Evolutionary conservation across 2,329 filamentous ascomycete species (phyloP).

Genomic region (Colletotrichum australisinense): DNA sequence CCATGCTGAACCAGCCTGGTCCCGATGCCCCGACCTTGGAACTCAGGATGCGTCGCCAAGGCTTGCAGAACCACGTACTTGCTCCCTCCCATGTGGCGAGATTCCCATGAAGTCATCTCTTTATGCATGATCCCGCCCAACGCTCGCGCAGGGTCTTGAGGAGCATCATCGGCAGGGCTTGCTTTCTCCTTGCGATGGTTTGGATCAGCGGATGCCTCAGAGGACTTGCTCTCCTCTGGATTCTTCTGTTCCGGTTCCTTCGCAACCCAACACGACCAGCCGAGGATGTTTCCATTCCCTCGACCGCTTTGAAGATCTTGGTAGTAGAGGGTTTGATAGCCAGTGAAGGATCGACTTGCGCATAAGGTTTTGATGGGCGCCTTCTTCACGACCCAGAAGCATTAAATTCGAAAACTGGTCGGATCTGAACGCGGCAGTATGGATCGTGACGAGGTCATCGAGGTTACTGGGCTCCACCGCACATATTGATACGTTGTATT

Average conservation of each 20-base stretch:
- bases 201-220: background rate
- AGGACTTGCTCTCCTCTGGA: background rate
- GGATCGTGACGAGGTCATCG: background rate
- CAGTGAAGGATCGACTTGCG: slow-evolving; percentile 1
- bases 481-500: background rate
- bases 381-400: slow-evolving; percentile 7
- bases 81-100: background rate
- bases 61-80: slow-evolving; percentile 13
- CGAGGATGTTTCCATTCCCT: background rate
- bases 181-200: background rate
- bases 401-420: slow-evolving; percentile 29
- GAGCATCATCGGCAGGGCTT: too few species aligned
- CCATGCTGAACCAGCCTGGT: background rate
- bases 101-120: slow-evolving; percentile 13
- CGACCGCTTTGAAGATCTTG: slow-evolving; percentile 5
- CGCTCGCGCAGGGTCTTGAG: background rate
- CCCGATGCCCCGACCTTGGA: slow-evolving; percentile 7
- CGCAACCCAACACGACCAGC: slow-evolving; percentile 15
- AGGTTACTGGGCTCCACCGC: background rate
- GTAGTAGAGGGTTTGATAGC: background rate
- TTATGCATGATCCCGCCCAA: slow-evolving; percentile 17
- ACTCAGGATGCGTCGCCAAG: slow-evolving; percentile 7
- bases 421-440: slow-evolving; percentile 7
- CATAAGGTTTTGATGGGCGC: slow-evolving; percentile 14
- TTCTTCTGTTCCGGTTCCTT: background rate